Evolutionary conservation across 2,329 filamentous ascomycete genomes (phyloP), one percentile per base, ranked within the genome.

Genomic region (Beauveria asiatica): DNA sequence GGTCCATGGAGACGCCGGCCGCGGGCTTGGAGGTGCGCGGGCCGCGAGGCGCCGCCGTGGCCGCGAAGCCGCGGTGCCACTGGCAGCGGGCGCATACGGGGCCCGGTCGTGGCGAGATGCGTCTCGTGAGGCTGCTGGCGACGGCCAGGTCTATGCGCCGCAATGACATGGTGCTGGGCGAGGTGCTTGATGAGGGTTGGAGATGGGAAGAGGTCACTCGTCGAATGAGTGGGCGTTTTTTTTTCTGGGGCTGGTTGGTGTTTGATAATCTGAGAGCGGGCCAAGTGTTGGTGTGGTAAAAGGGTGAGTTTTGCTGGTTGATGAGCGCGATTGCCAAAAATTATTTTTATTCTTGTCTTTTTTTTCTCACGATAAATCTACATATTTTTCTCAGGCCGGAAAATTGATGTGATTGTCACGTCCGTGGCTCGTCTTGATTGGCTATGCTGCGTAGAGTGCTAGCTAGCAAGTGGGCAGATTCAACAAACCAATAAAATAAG

Each of bases 61-160:
- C 74, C 2, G 81, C 78, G 19, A 84, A 79, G 30, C 74, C 70
- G 55, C 74, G 72, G 58, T 79, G 78, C 70, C 78, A 79, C 74
- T 81, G 79, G 70, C 81, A 84, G 55, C 77, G 62, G 16, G 79
- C 68, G 67, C 81, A 83, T 56, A 33, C 55, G 71, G 70, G 10
- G 45, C 45, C 45, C 8, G 30, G 30, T 21, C 13, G 44, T n/a
- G 19, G 55, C 19, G 55, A 17, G 6, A 39, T 42, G 41, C 70
- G 71, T 57, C 69, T 73, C 21, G 65, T 60, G 57, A 72, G 60
- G 61, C 68, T 63, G 25, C 39, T 6, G 44, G 64, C 62, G 46
- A 72, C 62, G 54, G 67, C 67, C 64, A 70, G 62, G 25, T 69
- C 66, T 62, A 75, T 64, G 57, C 66, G 68, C 63, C 69, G 70